A percentile compares a stretch with the other conserved stretches of the same genome.
These are phyloP conservation scores for Cyphellophora attinorum DNA, from an alignment of 2,329 filamentous ascomycete genomes.

Conservation along the genomic window DNA sequence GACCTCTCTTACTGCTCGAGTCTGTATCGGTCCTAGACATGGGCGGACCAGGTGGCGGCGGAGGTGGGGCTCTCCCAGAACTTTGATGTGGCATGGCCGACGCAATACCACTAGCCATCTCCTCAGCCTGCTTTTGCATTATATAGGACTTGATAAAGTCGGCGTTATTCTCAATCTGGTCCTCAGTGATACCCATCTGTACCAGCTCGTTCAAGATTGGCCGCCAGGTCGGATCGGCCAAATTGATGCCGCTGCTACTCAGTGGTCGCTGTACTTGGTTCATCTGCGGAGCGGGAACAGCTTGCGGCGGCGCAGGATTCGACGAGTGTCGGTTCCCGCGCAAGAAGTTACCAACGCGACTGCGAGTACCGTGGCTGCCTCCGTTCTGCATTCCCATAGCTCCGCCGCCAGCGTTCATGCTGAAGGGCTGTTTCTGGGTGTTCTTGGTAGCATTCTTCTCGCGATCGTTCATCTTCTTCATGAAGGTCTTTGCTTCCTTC, in stretches of 20 bases:
- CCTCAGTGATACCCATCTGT: constrained; percentile 58
- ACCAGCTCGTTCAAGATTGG: constrained; percentile 51
- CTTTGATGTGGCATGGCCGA: constrained; percentile 24
- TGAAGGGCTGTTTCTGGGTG: constrained; percentile 69
- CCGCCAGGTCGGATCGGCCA: constrained; percentile 53
- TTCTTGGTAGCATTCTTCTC: constrained; percentile 92
- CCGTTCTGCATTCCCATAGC: constrained; percentile 32
- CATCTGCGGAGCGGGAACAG: constrained; percentile 11
- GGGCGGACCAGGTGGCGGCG: constrained; percentile 53
- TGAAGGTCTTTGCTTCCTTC: constrained; percentile 93
- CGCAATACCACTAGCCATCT: constrained; percentile 27
- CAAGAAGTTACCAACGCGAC: constrained; percentile 43
- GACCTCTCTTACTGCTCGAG: constrained; percentile 42
- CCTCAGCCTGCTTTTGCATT: constrained; percentile 50
- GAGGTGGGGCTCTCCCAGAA: constrained; percentile 40
- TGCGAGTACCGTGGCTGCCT: constrained; percentile 31
- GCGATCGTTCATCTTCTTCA: constrained; percentile 93
- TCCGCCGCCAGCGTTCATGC: constrained; percentile 38
- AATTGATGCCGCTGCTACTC: constrained; percentile 37
- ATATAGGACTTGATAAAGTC: constrained; percentile 62
- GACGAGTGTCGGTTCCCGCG: constrained; percentile 40
- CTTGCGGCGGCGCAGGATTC: constrained; percentile 19
- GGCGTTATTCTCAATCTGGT: constrained; percentile 57
- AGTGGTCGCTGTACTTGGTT: constrained; percentile 6
- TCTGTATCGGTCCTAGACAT: constrained; percentile 42